A percentile compares a stretch with the other conserved stretches of the same genome.
Conservation (phyloP, 352 stramenopile genomes). For the Pseudoperonospora humuli region DNA sequence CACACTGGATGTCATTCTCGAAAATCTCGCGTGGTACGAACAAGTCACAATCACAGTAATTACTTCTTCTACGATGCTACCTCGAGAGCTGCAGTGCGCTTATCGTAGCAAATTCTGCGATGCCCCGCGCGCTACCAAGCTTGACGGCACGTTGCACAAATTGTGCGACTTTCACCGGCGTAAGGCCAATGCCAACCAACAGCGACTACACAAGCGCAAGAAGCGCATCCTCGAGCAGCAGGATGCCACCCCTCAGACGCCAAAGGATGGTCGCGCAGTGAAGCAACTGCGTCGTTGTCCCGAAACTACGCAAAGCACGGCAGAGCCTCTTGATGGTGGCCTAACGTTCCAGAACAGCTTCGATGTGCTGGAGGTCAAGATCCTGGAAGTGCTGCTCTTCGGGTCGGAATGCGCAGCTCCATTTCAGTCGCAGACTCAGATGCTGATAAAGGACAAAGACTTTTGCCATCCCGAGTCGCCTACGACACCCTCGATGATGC, state of each 20-base stretch:
- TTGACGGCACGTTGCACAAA: conserved; percentile 38
- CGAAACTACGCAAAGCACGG: conserved; percentile 16
- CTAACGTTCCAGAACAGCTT: conserved; percentile 20
- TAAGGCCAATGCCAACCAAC: conserved; percentile 48
- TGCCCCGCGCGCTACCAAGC: conserved; percentile 33
- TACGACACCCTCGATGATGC: conserved; percentile 2
- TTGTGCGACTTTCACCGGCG: conserved; percentile 46
- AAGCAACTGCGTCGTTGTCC: conserved; percentile 11
- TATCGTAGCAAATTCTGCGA: conserved; percentile 47
- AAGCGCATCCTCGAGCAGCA: conserved; percentile 27
- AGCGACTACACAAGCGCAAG: conserved; percentile 33
- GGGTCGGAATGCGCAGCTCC: conserved; percentile 8
- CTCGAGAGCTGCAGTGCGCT: conserved; percentile 30
- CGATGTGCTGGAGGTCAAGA: conserved; percentile 27
- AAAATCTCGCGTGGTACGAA: conserved; percentile 2
- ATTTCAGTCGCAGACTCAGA: background rate
- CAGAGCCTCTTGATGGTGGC: conserved; percentile 13
- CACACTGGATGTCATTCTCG: conserved; percentile 16
- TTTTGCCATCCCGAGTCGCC: conserved; percentile 3
- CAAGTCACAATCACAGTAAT: background rate
- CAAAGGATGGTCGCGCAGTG: background rate
- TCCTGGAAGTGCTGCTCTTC: conserved; percentile 34
- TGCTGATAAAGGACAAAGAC: conserved; percentile 5
- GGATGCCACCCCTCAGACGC: conserved; percentile 3
- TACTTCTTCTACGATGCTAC: background rate